Percentiles rank a stretch among this genome's conserved stretches.
Conservation (phyloP, 805 yeast species). For the Pichia occidentalis region DNA sequence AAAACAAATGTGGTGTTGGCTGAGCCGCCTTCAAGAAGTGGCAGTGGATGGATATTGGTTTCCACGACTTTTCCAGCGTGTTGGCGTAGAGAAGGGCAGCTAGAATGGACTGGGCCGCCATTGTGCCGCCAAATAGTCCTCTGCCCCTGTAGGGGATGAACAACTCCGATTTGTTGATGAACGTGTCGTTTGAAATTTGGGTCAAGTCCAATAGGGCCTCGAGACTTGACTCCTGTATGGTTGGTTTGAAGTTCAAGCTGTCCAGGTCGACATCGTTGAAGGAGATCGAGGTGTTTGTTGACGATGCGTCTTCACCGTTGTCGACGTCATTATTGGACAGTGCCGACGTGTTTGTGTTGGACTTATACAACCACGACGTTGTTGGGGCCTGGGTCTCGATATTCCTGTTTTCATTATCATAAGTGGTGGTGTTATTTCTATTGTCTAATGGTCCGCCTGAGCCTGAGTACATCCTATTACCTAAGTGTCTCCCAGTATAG, state of each 20-base stretch:
- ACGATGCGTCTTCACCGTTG: too few species aligned
- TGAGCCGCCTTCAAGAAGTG: conserved; percentile 55
- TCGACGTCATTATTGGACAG: conserved; percentile 4
- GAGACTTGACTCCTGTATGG: conserved; percentile 11
- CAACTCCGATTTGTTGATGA: conserved; percentile 22
- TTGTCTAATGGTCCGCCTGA: too few species aligned
- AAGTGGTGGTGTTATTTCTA: background rate
- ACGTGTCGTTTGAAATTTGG: conserved; percentile 19
- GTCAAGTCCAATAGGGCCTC: conserved; percentile 23
- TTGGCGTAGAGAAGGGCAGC: conserved; percentile 52
- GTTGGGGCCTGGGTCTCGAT: background rate
- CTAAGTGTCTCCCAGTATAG: too few species aligned
- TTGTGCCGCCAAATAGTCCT: conserved; percentile 67
- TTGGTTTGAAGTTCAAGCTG: background rate
- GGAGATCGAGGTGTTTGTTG: conserved; percentile 10
- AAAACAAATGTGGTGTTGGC: conserved; percentile 39
- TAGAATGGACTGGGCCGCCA: conserved; percentile 56
- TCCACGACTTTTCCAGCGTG: conserved; percentile 28
- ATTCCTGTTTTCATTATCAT: background rate
- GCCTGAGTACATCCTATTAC: too few species aligned
- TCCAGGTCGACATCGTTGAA: conserved; percentile 2
- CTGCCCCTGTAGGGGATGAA: conserved; percentile 47
- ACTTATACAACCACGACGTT: background rate
- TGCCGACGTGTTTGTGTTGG: background rate
- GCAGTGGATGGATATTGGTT: conserved; percentile 57